Evolutionary conservation across 768 basidiomycete genomes (phyloP).

Genomic region (Leucosporidium scottii): DNA sequence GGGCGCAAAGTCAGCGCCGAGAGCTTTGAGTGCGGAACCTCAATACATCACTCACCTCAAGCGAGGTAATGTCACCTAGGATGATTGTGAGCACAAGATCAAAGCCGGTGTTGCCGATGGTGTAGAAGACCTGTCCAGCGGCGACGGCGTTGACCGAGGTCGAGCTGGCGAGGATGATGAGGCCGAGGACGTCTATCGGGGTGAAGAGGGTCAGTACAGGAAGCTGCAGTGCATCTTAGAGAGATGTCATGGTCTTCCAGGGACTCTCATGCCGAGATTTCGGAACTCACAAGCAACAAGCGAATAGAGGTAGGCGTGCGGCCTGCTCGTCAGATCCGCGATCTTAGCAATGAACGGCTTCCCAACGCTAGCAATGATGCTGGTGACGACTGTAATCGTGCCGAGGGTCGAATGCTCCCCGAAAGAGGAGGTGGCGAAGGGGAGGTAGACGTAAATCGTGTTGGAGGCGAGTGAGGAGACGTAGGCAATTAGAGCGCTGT

Average conservation of each 20-base stretch:
- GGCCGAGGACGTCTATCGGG: not conserved
- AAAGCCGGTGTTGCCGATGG: not conserved
- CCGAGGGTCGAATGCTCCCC: conserved; percentile 3
- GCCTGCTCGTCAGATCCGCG: not conserved
- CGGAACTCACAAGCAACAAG: not conserved
- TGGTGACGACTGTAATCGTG: not conserved
- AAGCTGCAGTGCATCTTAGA: no score
- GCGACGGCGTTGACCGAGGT: not conserved
- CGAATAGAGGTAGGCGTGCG: not conserved
- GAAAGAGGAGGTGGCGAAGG: conserved; percentile 11
- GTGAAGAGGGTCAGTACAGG: no score
- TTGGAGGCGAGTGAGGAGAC: not conserved
- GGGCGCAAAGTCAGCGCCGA: no score
- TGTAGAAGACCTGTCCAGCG: conserved; percentile 6
- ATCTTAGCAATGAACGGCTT: conserved; percentile 1
- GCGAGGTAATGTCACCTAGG: not conserved
- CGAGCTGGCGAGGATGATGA: not conserved
- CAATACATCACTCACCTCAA: not conserved
- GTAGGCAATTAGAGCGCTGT: not conserved
- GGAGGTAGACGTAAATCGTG: not conserved
- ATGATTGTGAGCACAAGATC: not conserved
- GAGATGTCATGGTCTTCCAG: no score
- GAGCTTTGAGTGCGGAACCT: no score
- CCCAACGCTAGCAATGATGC: not conserved
- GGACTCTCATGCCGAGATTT: no score